These are phyloP conservation scores for Kitagawia praeruptora DNA, from an alignment of 129 eudicot species.

Conservation along the genomic window DNA sequence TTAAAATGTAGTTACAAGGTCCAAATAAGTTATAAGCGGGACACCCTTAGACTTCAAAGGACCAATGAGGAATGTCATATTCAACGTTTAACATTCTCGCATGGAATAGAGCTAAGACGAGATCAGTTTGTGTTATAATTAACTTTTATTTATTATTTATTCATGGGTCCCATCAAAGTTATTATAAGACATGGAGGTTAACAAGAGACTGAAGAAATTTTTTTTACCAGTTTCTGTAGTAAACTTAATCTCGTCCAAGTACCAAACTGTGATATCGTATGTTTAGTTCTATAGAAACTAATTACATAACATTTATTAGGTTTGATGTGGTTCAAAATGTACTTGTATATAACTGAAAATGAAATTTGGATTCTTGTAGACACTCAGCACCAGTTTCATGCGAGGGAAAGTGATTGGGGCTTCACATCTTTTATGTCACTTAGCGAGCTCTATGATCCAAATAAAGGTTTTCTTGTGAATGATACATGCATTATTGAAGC, in stretches of 20 bases:
- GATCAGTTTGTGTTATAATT: background rate
- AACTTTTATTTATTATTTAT: background rate
- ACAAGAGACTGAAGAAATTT: background rate
- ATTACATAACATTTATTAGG: background rate
- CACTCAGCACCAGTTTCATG: conserved; percentile 90
- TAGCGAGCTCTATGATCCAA: conserved; percentile 77
- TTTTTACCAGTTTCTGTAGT: background rate
- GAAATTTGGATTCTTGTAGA: conserved; percentile 32
- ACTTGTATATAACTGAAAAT: background rate
- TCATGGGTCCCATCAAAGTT: background rate
- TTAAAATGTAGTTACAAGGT: background rate
- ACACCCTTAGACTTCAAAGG: background rate
- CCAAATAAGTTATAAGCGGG: background rate
- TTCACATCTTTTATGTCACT: conserved; percentile 95
- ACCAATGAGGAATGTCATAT: background rate
- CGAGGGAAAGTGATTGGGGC: conserved; percentile 97
- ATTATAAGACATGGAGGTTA: background rate
- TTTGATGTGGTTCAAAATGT: background rate
- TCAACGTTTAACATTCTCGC: background rate
- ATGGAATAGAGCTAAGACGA: background rate
- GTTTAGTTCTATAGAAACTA: background rate
- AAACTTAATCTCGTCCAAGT: background rate
- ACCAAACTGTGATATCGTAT: background rate
- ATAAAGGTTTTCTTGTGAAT: conserved; percentile 64
- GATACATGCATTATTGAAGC: conserved; percentile 83